phyloP scores from a whole-genome alignment of 2,329 filamentous ascomycete species.

The Monosporascus sp. region DNA sequence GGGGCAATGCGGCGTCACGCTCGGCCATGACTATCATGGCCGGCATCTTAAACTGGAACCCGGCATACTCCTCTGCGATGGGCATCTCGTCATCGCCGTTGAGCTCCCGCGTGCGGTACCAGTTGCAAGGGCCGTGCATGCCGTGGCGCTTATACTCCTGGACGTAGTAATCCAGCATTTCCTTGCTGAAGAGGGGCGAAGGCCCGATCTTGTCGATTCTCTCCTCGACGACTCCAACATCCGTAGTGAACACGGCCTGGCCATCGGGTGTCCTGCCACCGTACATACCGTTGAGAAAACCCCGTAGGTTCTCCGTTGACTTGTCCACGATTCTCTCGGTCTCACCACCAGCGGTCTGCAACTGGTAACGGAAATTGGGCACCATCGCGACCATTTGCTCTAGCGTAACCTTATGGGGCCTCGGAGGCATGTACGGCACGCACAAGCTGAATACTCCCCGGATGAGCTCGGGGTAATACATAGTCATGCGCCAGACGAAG shows the following conservation, averaged over 20 bases:
- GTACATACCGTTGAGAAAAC: conserved; percentile 68
- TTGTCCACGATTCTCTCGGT: conserved; percentile 56
- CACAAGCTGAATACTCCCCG: conserved; percentile 74
- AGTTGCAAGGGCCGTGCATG: conserved; percentile 76
- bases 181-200: conserved; percentile 55
- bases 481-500: conserved; percentile 61
- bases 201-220: conserved; percentile 52
- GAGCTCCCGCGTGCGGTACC: conserved; percentile 71
- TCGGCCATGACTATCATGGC: conserved; percentile 70
- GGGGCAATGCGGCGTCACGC: conserved; percentile 66
- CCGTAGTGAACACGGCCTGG: conserved; percentile 52
- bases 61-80: conserved; percentile 55
- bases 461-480: conserved; percentile 69
- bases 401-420: conserved; percentile 46
- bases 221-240: conserved; percentile 60
- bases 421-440: conserved; percentile 64
- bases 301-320: conserved; percentile 50
- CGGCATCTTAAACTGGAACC: conserved; percentile 56
- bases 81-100: conserved; percentile 72
- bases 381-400: conserved; percentile 53
- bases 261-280: conserved; percentile 57
- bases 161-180: conserved; percentile 74
- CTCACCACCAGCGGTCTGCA: conserved; percentile 68
- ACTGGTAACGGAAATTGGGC: conserved; percentile 76
- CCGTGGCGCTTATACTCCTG: conserved; percentile 66